phyloP scores from a whole-genome alignment of 2,329 filamentous ascomycete genomes.

The Sodiomyces alkalinus region DNA sequence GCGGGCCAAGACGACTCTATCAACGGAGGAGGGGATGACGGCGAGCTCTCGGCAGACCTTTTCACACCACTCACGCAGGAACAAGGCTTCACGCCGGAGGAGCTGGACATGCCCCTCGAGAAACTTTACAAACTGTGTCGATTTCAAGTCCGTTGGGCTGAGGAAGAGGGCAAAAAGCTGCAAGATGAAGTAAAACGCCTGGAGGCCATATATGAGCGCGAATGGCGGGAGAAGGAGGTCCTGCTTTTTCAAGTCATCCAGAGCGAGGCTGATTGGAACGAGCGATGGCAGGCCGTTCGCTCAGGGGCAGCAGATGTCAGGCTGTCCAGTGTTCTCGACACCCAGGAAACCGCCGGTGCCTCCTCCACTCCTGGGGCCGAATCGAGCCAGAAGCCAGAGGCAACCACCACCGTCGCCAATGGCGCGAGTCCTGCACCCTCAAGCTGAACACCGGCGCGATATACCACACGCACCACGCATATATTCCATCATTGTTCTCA shows the following conservation, averaged over 20 bases:
- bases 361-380: too few species aligned
- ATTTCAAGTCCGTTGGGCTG: conserved; percentile 58
- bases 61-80: conserved; percentile 40
- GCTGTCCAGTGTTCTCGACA: conserved; percentile 18
- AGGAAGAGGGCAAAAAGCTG: conserved; percentile 49
- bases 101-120: conserved; percentile 43
- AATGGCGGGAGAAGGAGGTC: conserved; percentile 70
- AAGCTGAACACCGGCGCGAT: too few species aligned
- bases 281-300: conserved; percentile 39
- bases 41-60: conserved; percentile 41
- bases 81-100: conserved; percentile 48
- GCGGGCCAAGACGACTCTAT: conserved; percentile 38
- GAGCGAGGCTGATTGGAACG: conserved; percentile 51
- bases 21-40: conserved; percentile 38
- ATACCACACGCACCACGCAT: too few species aligned
- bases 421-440: too few species aligned
- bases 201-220: conserved; percentile 51
- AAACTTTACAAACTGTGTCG: conserved; percentile 54
- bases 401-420: too few species aligned
- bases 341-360: conserved; percentile 4
- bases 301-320: conserved; percentile 30
- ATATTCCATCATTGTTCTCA: too few species aligned
- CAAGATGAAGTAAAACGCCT: conserved; percentile 48
- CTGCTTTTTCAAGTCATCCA: conserved; percentile 58
- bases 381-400: too few species aligned